These are phyloP conservation scores for Papiliotrema laurentii DNA, from an alignment of 1,284 basidiomycete genomes.

Conservation along the genomic window DNA sequence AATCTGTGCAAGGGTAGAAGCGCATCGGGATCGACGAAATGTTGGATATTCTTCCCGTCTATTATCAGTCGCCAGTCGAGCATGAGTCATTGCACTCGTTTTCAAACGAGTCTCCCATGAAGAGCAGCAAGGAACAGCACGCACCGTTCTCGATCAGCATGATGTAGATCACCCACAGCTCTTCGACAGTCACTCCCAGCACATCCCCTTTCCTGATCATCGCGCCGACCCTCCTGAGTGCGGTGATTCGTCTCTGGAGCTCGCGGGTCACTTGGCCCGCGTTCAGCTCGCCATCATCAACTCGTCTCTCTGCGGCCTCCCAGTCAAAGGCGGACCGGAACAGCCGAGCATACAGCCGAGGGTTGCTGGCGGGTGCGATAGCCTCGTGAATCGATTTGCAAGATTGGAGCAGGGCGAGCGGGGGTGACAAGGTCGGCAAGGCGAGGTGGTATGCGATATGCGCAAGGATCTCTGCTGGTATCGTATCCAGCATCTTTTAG, in stretches of 20 bases:
- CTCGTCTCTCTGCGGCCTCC: conserved; percentile 56
- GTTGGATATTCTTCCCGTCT: conserved; percentile 63
- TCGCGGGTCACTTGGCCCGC: conserved; percentile 30
- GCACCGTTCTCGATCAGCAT: conserved; percentile 64
- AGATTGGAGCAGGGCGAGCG: conserved; percentile 53
- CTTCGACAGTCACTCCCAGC: conserved; percentile 25
- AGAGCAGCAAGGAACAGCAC: conserved; percentile 7
- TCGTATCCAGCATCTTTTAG: conserved; percentile 30
- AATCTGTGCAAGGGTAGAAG: conserved; percentile 26
- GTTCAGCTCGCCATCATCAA: conserved; percentile 30
- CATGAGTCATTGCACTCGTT: no score
- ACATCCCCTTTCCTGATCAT: conserved; percentile 26
- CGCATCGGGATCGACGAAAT: conserved; percentile 54
- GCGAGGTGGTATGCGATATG: conserved; percentile 55
- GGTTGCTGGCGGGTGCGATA: conserved; percentile 52
- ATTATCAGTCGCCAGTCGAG: conserved; percentile 2
- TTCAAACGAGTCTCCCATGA: no score
- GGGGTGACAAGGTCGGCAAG: conserved; percentile 43
- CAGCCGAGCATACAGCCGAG: conserved; percentile 58
- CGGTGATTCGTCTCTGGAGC: conserved; percentile 30
- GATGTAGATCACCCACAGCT: conserved; percentile 59
- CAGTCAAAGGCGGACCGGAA: conserved; percentile 62
- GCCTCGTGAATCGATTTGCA: conserved; percentile 50
- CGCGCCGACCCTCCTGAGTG: conserved; percentile 24
- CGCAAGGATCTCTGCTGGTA: conserved; percentile 64